Evolutionary conservation across 176 grass and related monocot genomes (phyloP), one percentile per base, ranked within the genome.

Genomic region (Triticum timopheevii): DNA sequence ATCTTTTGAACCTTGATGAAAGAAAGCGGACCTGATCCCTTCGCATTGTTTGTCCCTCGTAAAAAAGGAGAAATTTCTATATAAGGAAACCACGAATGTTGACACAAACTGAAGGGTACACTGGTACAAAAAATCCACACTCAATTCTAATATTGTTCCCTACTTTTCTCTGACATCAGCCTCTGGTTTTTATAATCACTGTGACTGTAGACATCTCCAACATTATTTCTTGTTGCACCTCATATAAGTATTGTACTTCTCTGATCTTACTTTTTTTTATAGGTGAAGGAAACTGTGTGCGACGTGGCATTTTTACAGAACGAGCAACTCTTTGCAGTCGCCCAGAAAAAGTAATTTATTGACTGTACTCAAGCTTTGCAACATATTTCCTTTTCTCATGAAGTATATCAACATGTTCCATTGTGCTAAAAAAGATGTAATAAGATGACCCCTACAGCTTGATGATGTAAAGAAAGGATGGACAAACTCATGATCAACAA

Each of bases 271-370:
- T 1, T 6, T 58, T 58, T 56, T 58, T 20, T 85, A 42, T 84
- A 98, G 96, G 92, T 94, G 80, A 91, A 90, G 50, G 96, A 98
- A 90, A 95, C 91, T 84, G 92, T 98, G 52, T 74, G 82, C 5
- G 96, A 95, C 62, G 88, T 95, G 59, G 76, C 86, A 67, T 98
- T 98, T 82, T 94, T 94, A 82, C 96, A 98, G 58, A 92, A 94
- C 73, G 96, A 98, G 56, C 88, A 98, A 78, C 79, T 98, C 71
- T 98, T 88, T 91, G 93, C 92, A 68, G 93, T 94, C 3, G 93
- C 96, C 49, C 93, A 98, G 75, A 98, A 95, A 91, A 98, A 95
- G 93, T 95, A 98, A 81, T 82, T 47, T 70, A 47, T 86, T 76
- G 15, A 61, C 49, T 61, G 28, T 27, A 36, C 67, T 84, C 4